Evolutionary conservation across 768 basidiomycete species (phyloP), one percentile per base, ranked within the genome.

Genomic region (Cystofilobasidium ferigula): DNA sequence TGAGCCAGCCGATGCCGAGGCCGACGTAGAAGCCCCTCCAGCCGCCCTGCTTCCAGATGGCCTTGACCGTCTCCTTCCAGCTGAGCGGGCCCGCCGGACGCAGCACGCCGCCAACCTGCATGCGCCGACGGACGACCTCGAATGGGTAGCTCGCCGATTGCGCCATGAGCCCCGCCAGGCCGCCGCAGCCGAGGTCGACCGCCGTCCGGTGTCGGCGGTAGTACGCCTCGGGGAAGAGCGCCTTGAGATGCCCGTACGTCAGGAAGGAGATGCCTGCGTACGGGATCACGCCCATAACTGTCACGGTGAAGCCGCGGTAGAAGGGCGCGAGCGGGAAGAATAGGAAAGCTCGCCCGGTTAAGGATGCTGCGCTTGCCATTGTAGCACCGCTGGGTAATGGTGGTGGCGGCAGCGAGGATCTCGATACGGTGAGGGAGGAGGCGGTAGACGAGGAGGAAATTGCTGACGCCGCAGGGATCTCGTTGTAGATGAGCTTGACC

Each of bases 221-320:
- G 13, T 65, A 68, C 18, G 61, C 57, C 22, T 48, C 51, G 18
- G 73, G 63, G 64, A 87, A 78, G 38, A 77, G 78, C 16, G 85
- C 81, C 51, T 78, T 78, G 22, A 81, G 72, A 12, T 75, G 86
- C 47, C 88, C 93, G 86, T 90, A 98, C 36, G 86, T 85, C 54
- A 97, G 82, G 79, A 98, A 98, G 16, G 89, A 89, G 2, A 90
- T 88, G 24, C 94, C 94, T 3, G 92, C 90, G 71, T 98, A 97
- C 7, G 94, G 94, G 36, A 98, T 80, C 82, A 97, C 98, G 53
- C 95, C 94, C 16, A 83, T 76, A 43, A 98, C 76, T 26, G 92
- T 92, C 34, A 95, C 90, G 9, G 85, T 85, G 77, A 98, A 97
- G n/a, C 95, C 94, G 26, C 95, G 88, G 74, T 98, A 99, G 77